Conservation (phyloP, 2,329 filamentous ascomycete species). For the Teratosphaeria gauchensis region DNA sequence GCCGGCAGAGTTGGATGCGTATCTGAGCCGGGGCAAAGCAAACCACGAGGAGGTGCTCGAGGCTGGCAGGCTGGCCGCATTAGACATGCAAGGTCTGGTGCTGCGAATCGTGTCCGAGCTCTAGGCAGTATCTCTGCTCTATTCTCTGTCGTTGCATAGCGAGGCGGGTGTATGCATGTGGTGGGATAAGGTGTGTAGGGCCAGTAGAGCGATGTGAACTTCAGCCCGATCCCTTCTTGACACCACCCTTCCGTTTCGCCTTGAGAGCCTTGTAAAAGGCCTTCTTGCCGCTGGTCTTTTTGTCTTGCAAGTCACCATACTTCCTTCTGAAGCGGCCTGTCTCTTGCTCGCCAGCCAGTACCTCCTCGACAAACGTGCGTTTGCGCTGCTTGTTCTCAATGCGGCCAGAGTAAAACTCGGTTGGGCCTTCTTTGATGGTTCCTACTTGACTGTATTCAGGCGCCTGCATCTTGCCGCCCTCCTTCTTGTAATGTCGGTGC, state of each 20-base stretch:
- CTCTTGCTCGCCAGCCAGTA: slow-evolving; percentile 57
- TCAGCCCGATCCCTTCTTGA: slow-evolving; percentile 22
- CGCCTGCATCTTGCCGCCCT: slow-evolving; percentile 56
- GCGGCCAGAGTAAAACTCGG: slow-evolving; percentile 74
- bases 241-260: slow-evolving; percentile 39
- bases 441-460: slow-evolving; percentile 85
- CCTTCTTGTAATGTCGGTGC: slow-evolving; percentile 86
- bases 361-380: slow-evolving; percentile 75
- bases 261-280: slow-evolving; percentile 75
- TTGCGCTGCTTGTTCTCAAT: slow-evolving; percentile 82
- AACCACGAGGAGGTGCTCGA: slow-evolving; percentile 58
- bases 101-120: slow-evolving; percentile 37
- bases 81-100: slow-evolving; percentile 50
- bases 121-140: slow-evolving; percentile 7
- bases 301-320: slow-evolving; percentile 72
- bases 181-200: neutral
- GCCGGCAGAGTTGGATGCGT: slow-evolving; percentile 42
- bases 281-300: slow-evolving; percentile 82
- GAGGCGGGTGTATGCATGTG: neutral
- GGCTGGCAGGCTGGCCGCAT: slow-evolving; percentile 48
- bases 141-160: neutral
- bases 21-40: slow-evolving; percentile 50
- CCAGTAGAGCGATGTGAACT: neutral
- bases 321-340: slow-evolving; percentile 73
- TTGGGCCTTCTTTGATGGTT: slow-evolving; percentile 77